Base-by-base conservation (phyloP, 768 basidiomycete species). In the Termitomyces sp. region DNA sequence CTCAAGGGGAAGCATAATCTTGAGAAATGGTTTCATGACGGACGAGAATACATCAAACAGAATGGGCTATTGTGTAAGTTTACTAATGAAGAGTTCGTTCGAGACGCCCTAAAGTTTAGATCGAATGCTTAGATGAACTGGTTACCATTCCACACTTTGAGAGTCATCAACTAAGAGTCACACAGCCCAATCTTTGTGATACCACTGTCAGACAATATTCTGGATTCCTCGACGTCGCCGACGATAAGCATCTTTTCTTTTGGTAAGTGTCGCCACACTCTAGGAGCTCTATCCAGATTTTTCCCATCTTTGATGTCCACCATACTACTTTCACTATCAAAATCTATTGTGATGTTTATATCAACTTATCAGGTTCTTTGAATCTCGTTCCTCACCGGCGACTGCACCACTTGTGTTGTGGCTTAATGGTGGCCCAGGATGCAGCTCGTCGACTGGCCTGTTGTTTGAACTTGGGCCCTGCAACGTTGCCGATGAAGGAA, bases 381-480 rank as follows among this genome's bases (percentile, higher is more conserved):
- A 97, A 71, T 83, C 89, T 1, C 79, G 94, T 33, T 74, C 72
- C 51, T 77, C 82, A 16, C 94, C 96, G 0, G 71, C 79, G 48
- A 76, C 83, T 50, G 93, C 89, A 6, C 95, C 94, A 4, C 78
- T 98, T 2, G 78, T 95, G 9, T 76, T 97, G 44, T 97, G 95
- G 95, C 75, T 92, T n/a, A 92, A 91, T 59, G 91, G 91, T 32
- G 87, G 88, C 12, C 85, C 84, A 20, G 82, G 85, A 9, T 85
- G 84, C 71, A 85, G 82, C 52, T 88, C 85, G 7, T 83, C 86
- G 10, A 89, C 91, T 1, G 95, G 95, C 10, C 80, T 97, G 22
- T 76, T 98, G 15, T 92, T 96, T 61, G 94, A 98, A 66, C 84
- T 96, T 20, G 96, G 96, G 0, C 94, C 96, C 0, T 98, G 96